phyloP scores from a whole-genome alignment of 2,329 filamentous ascomycete species.

The Ceratocystis cacaofunesta region DNA sequence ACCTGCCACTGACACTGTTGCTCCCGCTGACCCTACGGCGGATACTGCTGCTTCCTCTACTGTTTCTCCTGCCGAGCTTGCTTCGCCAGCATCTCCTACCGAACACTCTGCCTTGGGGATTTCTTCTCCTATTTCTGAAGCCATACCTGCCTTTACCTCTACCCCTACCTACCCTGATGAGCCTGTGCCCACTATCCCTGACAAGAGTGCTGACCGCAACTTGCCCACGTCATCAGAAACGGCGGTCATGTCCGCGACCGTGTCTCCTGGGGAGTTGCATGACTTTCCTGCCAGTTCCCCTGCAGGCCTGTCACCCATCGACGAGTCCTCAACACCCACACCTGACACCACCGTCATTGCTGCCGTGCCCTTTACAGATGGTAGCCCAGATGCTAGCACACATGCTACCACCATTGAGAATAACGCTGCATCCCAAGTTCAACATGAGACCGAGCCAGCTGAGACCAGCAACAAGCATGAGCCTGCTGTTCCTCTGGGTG shows the following conservation, averaged over 20 bases:
- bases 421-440: not conserved
- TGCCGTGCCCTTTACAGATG: not conserved
- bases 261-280: conserved; percentile 5
- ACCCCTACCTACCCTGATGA: not conserved
- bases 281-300: not conserved
- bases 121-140: not conserved
- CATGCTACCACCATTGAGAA: conserved; percentile 7
- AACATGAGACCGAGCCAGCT: not conserved
- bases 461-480: not conserved
- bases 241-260: conserved; percentile 4
- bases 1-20: not conserved
- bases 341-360: not conserved
- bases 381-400: conserved; percentile 1
- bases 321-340: conserved; percentile 4
- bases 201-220: not conserved
- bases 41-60: not conserved
- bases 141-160: not conserved
- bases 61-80: not conserved
- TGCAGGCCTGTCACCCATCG: conserved; percentile 6
- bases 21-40: not conserved
- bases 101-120: not conserved
- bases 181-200: not conserved
- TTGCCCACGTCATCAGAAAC: not conserved
- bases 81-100: not conserved
- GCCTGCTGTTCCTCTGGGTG: not conserved